Evolutionary conservation across 371 early-diverging fungal genomes (phyloP), one percentile per base, ranked within the genome.

Genomic region (Cladochytrium tenue): DNA sequence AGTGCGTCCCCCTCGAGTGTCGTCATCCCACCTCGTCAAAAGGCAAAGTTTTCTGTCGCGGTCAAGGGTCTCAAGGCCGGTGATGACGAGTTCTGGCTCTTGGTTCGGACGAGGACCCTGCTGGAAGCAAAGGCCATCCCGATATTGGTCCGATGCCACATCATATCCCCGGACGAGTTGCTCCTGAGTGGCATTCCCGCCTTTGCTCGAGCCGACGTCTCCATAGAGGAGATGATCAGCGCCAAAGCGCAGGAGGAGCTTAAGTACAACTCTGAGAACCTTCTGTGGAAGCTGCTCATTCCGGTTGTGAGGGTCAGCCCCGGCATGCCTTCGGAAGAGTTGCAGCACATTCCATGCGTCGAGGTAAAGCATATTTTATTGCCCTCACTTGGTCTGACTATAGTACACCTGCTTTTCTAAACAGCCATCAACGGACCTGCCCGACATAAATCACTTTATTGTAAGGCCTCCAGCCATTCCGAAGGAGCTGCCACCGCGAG

Each of bases 381-480:
- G 28, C 2, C 43, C 26, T 1, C 25, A 36, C 0, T 34, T 69
- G 27, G 28, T 27, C 27, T 5, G 26, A 30, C 35, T 25, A 30
- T 51, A 36, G 10, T 58, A 25, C 50, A 25, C 34, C 53, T 25
- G 25, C 60, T 52, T 50, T 33, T 30, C 33, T 17, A 3, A 51
- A 4, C 52, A 79, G 76, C 79, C 79, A 4, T 67, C 64, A 43
- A 73, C 74, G 20, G 56, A 36, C 10, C 31, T 60, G 13, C 71
- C 75, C 2, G 76, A 74, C 51, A 73, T 81, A n/a, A 56, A 43
- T 10, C 63, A 79, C 4, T 75, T 66, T 55, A 66, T 74, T 1
- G 71, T 79, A n/a, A 61, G 82, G 1, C 82, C 82, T 0, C 82
- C 82, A 4, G 82, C 82, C 3, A 71, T 81, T 34, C 82, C 82